Base-by-base conservation (phyloP, 2,329 filamentous ascomycete species). In the Arthrobotrys entomopaga region DNA sequence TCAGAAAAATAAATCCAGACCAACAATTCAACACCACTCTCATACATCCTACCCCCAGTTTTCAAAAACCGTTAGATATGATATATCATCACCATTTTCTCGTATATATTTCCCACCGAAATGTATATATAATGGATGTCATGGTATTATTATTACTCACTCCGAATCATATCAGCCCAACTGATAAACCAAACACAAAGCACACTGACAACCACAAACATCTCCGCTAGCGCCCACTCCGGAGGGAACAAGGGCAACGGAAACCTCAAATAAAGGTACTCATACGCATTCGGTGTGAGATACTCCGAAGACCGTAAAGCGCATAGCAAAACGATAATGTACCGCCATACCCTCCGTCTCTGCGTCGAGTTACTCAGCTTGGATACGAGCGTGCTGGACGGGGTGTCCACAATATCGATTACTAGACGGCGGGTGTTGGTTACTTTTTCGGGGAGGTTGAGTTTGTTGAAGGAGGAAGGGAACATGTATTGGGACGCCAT, bases 211-310 rank as follows among this genome's bases (percentile, higher is more conserved):
- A 43, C n/a, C 16, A 43, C 10, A 42, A 57, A 42, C 1, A 57
- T 57, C 16, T 57, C 34, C 1, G 38, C 16, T 3, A 57, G 19
- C 8, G 34, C 53, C 53, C 53, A 57, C n/a, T 57, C 53, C 16
- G 53, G 53, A 8, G 53, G 34, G 16, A 42, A 57, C 6, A 57
- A 16, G 0, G 53, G 53, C 13, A 57, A 11, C 34, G 53, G 34
- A 13, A 57, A 57, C 8, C 53, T 34, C 7, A 57, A 38, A 15
- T 57, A 57, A 13, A 57, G 8, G 7, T 46, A 26, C 38, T 57
- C 53, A 19, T 57, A 57, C 2, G 20, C 53, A 2, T 43, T 6
- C 3, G 53, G 53, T 3, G 53, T 11, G 53, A 57, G n/a, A 13
- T 34, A 42, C 7, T 1, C 29, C 6, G 29, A 34, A 2, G 29